Conservation (phyloP, 345 rosid species). For the Sonneratia caseolaris region DNA sequence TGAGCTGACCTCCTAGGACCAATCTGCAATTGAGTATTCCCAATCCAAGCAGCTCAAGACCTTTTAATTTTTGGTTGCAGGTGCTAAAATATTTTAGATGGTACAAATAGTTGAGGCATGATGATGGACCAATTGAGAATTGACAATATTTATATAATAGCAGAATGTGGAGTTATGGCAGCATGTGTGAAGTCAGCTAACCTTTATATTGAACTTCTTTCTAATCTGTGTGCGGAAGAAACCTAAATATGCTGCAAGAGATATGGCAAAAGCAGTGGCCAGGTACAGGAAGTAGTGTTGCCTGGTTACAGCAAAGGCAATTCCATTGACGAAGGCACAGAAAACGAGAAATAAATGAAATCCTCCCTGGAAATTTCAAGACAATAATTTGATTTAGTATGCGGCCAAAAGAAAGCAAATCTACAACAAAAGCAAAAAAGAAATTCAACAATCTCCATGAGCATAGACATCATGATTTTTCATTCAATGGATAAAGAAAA, state of each 20-base stretch:
- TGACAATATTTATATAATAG: not conserved
- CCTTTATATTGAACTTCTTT: slow-evolving; percentile 75
- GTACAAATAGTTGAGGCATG: not conserved
- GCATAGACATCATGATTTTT: not conserved
- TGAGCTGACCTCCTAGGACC: not conserved
- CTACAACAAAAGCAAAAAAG: not conserved
- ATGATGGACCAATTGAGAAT: not conserved
- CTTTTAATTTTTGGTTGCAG: not conserved
- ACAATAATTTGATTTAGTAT: not conserved
- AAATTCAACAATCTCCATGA: not conserved
- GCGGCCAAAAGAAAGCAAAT: not conserved
- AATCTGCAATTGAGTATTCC: not conserved
- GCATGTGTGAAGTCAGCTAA: slow-evolving; percentile 17
- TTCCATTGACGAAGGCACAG: slow-evolving; percentile 30
- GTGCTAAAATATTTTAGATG: not conserved
- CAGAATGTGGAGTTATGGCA: not conserved
- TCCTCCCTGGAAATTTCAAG: slow-evolving; percentile 41
- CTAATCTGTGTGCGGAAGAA: slow-evolving; percentile 58
- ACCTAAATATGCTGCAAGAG: slow-evolving; percentile 52
- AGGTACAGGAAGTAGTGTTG: slow-evolving; percentile 58
- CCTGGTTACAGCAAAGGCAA: slow-evolving; percentile 51
- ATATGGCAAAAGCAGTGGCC: slow-evolving; percentile 39
- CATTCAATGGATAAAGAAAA: not conserved
- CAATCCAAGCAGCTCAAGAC: too few relatives aligned
- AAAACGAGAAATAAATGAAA: slow-evolving; percentile 46